Conservation (phyloP, 1,284 basidiomycete genomes). For the Fistulina hepatica region DNA sequence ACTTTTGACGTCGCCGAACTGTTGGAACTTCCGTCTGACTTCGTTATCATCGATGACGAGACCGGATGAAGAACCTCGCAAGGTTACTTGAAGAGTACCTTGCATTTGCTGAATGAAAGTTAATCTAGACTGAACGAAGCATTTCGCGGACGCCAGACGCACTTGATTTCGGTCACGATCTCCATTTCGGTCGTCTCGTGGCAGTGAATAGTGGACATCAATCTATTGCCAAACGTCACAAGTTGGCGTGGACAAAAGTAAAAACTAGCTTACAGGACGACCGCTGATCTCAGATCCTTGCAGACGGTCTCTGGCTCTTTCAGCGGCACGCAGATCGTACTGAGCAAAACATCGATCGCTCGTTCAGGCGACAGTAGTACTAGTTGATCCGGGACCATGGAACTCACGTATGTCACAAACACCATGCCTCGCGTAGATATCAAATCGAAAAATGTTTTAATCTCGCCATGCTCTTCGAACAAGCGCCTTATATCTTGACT, state of each 20-base stretch:
- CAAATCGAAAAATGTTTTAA: conserved; percentile 95
- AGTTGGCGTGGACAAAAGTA: conserved; percentile 4
- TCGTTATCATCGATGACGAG: conserved; percentile 74
- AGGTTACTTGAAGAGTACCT: conserved; percentile 73
- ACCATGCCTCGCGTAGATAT: conserved; percentile 92
- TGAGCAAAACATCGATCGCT: conserved; percentile 24
- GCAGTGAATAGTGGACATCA: conserved; percentile 95
- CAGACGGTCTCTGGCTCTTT: conserved; percentile 77
- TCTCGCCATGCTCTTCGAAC: conserved; percentile 89
- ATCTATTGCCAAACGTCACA: conserved; percentile 43
- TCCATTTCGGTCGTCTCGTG: conserved; percentile 73
- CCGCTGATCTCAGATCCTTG: conserved; percentile 80
- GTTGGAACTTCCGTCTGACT: conserved; percentile 71
- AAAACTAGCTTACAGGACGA: conserved; percentile 53
- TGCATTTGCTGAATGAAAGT: conserved; percentile 43
- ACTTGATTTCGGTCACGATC: conserved; percentile 79
- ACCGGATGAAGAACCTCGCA: conserved; percentile 57
- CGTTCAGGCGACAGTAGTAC: conserved; percentile 3
- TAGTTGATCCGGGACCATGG: conserved; percentile 1
- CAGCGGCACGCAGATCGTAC: conserved; percentile 88
- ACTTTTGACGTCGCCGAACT: conserved; percentile 84
- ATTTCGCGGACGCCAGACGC: conserved; percentile 5
- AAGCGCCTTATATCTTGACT: conserved; percentile 72
- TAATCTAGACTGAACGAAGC: conserved; percentile 8
- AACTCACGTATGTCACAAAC: conserved; percentile 92